Percentiles rank a stretch among this genome's conserved stretches.
Conservation (phyloP, 495 filamentous ascomycete genomes). For the Neurospora sp. region DNA sequence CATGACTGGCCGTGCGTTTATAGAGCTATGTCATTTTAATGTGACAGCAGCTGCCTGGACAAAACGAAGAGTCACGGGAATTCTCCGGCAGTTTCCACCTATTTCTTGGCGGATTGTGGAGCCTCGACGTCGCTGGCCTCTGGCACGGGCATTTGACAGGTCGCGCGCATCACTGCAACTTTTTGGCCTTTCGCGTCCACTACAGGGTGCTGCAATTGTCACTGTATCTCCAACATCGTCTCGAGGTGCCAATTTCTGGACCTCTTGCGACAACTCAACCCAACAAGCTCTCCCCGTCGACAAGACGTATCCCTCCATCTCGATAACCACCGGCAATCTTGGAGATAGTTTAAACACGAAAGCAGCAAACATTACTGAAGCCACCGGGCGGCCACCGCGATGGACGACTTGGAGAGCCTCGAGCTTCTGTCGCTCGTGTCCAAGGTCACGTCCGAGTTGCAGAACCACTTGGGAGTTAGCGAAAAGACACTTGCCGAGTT, state of each 20-base stretch:
- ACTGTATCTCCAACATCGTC: not conserved
- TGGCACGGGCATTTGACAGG: not conserved
- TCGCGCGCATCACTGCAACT: not conserved
- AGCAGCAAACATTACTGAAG: not conserved
- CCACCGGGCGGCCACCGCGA: constrained; percentile 25
- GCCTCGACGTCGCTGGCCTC: not conserved
- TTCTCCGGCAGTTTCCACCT: not conserved
- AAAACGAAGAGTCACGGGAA: not conserved
- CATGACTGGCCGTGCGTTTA: not conserved
- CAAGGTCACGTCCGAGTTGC: constrained; percentile 86
- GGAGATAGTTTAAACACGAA: too few species aligned
- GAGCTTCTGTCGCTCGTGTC: constrained; percentile 90
- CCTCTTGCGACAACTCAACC: not conserved
- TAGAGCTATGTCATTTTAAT: not conserved
- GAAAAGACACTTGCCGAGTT: constrained; percentile 96
- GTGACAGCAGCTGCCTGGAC: not conserved
- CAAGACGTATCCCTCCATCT: too few species aligned
- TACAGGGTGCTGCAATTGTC: not conserved
- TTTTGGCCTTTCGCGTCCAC: not conserved
- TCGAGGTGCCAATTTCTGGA: not conserved
- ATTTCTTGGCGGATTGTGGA: not conserved
- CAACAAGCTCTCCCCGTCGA: not conserved
- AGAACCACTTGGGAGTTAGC: constrained; percentile 85
- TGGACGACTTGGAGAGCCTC: constrained; percentile 86
- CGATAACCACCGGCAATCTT: too few species aligned